Conservation (phyloP, 495 filamentous ascomycete species). For the Annulohypoxylon stygium region DNA sequence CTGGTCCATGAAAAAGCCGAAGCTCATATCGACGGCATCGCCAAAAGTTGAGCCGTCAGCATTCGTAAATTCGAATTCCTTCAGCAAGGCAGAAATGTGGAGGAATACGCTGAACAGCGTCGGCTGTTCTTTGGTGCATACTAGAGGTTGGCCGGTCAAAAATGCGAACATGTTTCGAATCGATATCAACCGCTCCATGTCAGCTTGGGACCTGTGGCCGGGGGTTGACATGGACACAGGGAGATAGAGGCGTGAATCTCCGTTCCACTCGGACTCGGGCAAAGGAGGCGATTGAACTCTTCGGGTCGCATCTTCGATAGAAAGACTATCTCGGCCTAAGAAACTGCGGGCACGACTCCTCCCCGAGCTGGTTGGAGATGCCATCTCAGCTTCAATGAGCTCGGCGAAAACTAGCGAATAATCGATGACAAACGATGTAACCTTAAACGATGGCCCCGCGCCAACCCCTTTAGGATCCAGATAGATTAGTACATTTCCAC, state of each 20-base stretch:
- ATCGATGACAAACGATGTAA: slow-evolving; percentile 77
- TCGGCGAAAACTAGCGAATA: slow-evolving; percentile 77
- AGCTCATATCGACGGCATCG: slow-evolving; percentile 78
- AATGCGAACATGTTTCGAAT: slow-evolving; percentile 94
- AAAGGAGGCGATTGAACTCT: slow-evolving; percentile 55
- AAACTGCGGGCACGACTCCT: slow-evolving; percentile 58
- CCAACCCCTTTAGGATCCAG: slow-evolving; percentile 77
- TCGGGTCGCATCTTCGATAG: slow-evolving; percentile 58
- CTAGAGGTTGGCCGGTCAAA: slow-evolving; percentile 80
- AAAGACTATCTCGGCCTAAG: slow-evolving; percentile 56
- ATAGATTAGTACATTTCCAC: slow-evolving; percentile 86
- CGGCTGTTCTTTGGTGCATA: slow-evolving; percentile 76
- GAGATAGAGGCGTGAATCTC: slow-evolving; percentile 78
- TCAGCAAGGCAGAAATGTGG: slow-evolving; percentile 74
- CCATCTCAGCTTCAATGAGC: slow-evolving; percentile 73
- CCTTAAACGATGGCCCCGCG: slow-evolving; percentile 80
- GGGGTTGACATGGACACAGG: slow-evolving; percentile 61
- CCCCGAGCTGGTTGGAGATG: slow-evolving; percentile 55
- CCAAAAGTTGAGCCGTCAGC: slow-evolving; percentile 85
- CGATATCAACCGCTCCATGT: slow-evolving; percentile 76
- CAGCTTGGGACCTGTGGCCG: slow-evolving; percentile 62
- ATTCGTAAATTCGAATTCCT: slow-evolving; percentile 82
- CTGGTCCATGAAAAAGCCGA: slow-evolving; percentile 81
- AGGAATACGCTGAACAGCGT: slow-evolving; percentile 81
- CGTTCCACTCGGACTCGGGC: slow-evolving; percentile 54